Evolutionary conservation across 2,329 filamentous ascomycete genomes (phyloP).

Genomic region (Penicillium polonicum): DNA sequence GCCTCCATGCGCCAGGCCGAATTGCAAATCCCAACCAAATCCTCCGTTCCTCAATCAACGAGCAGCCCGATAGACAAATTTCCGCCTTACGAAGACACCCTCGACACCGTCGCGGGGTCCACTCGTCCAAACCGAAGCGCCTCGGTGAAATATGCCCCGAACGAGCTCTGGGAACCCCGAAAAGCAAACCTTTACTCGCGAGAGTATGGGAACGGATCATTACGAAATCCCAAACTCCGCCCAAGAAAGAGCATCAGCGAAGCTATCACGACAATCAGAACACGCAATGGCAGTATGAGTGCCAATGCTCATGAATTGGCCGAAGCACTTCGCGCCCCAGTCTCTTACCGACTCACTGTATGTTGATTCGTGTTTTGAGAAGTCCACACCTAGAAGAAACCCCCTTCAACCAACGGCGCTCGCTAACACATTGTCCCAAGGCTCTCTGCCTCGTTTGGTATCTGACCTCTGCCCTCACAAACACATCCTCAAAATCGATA

Average conservation of each 20-base stretch:
- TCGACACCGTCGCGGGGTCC: conserved; percentile 30
- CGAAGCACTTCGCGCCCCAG: conserved; percentile 82
- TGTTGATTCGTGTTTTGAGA: conserved; percentile 26
- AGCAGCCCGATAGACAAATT: conserved; percentile 45
- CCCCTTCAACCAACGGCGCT: conserved; percentile 69
- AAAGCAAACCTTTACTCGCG: conserved; percentile 52
- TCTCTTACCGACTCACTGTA: conserved; percentile 88
- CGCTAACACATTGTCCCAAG: conserved; percentile 62
- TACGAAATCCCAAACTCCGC: conserved; percentile 53
- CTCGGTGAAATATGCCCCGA: conserved; percentile 34
- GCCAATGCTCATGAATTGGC: conserved; percentile 93
- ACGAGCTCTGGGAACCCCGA: conserved; percentile 62
- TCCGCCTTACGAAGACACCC: conserved; percentile 42
- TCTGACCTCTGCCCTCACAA: conserved; percentile 89
- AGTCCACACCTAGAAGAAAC: neutral
- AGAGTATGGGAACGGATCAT: conserved; percentile 39
- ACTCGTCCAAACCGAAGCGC: conserved; percentile 25
- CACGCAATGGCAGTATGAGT: conserved; percentile 78
- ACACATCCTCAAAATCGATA: conserved; percentile 97
- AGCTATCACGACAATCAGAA: conserved; percentile 79
- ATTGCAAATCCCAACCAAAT: conserved; percentile 32
- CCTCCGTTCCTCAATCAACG: conserved; percentile 31
- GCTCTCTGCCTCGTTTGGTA: conserved; percentile 89
- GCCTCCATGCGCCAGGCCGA: conserved; percentile 40
- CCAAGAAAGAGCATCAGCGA: conserved; percentile 86